A percentile compares a stretch with the other conserved stretches of the same genome.
Evolutionary conservation across 306 rosid genomes (phyloP).

Genomic region (Vicia villosa): DNA sequence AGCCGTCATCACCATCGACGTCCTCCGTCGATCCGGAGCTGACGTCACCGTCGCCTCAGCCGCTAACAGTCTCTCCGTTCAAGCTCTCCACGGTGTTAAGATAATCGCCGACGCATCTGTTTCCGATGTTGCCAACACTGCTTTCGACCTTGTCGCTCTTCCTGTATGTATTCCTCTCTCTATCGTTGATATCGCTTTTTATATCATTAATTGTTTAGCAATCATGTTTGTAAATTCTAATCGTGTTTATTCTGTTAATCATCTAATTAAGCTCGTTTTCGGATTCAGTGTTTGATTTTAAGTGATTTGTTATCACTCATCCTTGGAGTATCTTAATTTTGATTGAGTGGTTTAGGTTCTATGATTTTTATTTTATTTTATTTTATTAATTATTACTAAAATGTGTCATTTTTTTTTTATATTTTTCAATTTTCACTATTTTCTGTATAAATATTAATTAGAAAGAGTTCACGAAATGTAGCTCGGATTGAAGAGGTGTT

Average conservation of each 20-base stretch:
- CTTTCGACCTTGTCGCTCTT: slow-evolving; percentile 79
- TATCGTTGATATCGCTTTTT: neutral
- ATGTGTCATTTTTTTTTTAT: neutral
- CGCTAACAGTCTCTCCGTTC: slow-evolving; percentile 58
- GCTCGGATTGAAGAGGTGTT: neutral
- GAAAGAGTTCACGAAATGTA: neutral
- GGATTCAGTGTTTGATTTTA: neutral
- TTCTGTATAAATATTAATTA: neutral
- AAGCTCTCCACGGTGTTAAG: slow-evolving; percentile 72
- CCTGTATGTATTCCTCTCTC: slow-evolving; percentile 52
- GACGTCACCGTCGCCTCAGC: slow-evolving; percentile 85
- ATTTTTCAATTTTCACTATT: neutral
- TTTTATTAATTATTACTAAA: neutral
- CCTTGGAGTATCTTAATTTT: neutral
- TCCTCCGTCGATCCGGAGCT: slow-evolving; percentile 91
- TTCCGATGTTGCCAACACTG: slow-evolving; percentile 50
- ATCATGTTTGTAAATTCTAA: neutral
- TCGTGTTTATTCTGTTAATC: neutral
- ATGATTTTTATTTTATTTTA: neutral
- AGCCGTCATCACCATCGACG: slow-evolving; percentile 80
- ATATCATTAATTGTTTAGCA: neutral
- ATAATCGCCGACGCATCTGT: slow-evolving; percentile 73
- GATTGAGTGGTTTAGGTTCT: neutral
- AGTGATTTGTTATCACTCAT: neutral
- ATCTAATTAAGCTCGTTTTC: neutral